A percentile compares a stretch with the other conserved stretches of the same genome.
phyloP scores from a whole-genome alignment of 768 basidiomycete genomes.

The Calvatia gigantea region DNA sequence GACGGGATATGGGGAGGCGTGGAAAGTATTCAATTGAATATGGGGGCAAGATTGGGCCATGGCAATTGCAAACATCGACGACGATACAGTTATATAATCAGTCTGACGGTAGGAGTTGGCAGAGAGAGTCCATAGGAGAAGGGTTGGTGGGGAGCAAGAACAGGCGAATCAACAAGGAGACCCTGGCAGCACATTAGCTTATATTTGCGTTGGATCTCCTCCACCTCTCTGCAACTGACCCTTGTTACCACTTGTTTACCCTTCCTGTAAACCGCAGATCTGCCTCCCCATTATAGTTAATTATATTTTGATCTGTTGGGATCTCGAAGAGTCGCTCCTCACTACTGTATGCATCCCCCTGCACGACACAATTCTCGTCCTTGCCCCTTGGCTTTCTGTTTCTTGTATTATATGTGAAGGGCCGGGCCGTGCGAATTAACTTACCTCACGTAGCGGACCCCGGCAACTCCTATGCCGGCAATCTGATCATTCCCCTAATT shows the following conservation, averaged over 20 bases:
- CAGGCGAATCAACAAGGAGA: neutral
- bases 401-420: neutral
- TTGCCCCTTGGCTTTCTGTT: neutral
- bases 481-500: neutral
- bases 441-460: slow-evolving; percentile 3
- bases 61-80: neutral
- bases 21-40: neutral
- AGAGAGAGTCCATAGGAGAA: neutral
- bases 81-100: neutral
- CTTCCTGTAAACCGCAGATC: slow-evolving; percentile 13
- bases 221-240: neutral
- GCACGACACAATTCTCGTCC: neutral
- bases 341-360: neutral
- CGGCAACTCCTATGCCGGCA: slow-evolving; percentile 2
- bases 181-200: slow-evolving; percentile 7
- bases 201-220: neutral
- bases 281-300: neutral
- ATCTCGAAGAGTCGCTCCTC: neutral
- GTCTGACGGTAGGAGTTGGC: neutral
- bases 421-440: neutral
- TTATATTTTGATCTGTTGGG: no score
- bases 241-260: slow-evolving; percentile 16
- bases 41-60: neutral
- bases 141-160: neutral
- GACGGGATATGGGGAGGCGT: neutral